These are phyloP conservation scores for Melanopsichium pennsylvanicum DNA, from an alignment of 1,284 basidiomycete genomes.

Conservation along the genomic window DNA sequence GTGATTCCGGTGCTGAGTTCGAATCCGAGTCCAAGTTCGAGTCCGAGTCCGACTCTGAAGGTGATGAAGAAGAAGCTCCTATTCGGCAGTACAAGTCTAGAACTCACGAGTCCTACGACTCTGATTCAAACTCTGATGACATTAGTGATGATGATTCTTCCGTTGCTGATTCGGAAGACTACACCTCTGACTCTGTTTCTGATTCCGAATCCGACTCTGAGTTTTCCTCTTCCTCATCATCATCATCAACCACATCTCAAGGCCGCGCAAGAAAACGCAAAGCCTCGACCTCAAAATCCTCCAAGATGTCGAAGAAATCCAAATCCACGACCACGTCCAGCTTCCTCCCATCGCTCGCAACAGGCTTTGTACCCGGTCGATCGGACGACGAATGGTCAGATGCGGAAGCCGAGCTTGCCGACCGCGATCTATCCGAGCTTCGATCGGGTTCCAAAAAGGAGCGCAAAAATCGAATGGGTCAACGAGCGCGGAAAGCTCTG, in stretches of 20 bases:
- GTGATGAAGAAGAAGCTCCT: background rate
- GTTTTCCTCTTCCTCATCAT: slow-evolving; percentile 8
- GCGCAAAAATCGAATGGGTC: slow-evolving; percentile 88
- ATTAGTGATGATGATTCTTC: slow-evolving; percentile 34
- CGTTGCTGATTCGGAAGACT: slow-evolving; percentile 15
- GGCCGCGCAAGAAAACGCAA: slow-evolving; percentile 21
- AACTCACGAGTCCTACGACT: background rate
- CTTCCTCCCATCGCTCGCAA: slow-evolving; percentile 86
- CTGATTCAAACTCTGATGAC: slow-evolving; percentile 56
- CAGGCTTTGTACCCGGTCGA: slow-evolving; percentile 79
- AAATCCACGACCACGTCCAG: slow-evolving; percentile 70
- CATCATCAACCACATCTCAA: background rate
- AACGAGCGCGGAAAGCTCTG: slow-evolving; percentile 89
- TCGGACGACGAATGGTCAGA: slow-evolving; percentile 77
- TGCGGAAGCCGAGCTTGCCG: slow-evolving; percentile 74
- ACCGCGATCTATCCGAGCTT: slow-evolving; percentile 68
- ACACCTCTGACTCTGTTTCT: slow-evolving; percentile 46
- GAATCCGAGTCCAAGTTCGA: slow-evolving; percentile 2
- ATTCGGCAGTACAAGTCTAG: background rate
- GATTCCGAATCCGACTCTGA: slow-evolving; percentile 50
- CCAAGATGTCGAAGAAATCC: slow-evolving; percentile 5
- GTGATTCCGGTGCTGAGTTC: slow-evolving; percentile 33
- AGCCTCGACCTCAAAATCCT: background rate
- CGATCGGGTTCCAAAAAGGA: slow-evolving; percentile 37
- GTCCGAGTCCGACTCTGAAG: background rate